Base-by-base conservation (phyloP, 108 stramenopile genomes). In the Nitzschia sp. region DNA sequence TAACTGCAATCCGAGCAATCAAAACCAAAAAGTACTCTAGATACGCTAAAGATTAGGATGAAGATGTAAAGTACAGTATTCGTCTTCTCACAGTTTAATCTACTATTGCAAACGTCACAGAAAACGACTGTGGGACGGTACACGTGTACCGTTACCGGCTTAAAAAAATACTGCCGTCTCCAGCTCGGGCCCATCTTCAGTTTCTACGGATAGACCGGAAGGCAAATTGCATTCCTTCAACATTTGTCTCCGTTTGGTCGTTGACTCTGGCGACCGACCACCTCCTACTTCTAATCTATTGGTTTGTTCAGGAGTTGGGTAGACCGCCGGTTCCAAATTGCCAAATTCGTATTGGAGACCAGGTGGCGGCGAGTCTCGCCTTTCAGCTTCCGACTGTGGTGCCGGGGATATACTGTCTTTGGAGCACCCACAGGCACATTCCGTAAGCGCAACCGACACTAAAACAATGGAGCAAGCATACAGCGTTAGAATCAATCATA, bases 1-100 rank as follows among this genome's bases (percentile, higher is more conserved):
- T 75, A 75, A 75, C 73, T 75, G 73, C 73, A 75, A 75, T 75
- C 73, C 66, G 66, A 75, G 73, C 73, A 61, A 53, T 33, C 0
- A 27, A 15, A 48, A 46, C 22, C 17, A 25, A 1, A 25, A 32
- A n/a, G 3, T 35, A 21, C 17, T 9, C 44, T 62, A 45, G 36
- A 21, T 27, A 62, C 16, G 26, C 44, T 32, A 45, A 45, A 25
- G 38, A 23, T 41, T 41, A 9, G 9, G 38, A 41, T 41, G 38
- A 9, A 41, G 6, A 41, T 41, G 38, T 41, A 13, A n/a, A n/a
- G 38, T 41, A 6, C 13, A 41, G 13, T 13, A 41, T 41, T 13
- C 38, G 38, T 41, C 13, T 13, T 41, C n/a, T n/a, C n/a, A 41
- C 38, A 41, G 9, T 13, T 41, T 41, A 9, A 9, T 41, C 13